Evolutionary conservation across 1,284 basidiomycete genomes (phyloP), one percentile per base, ranked within the genome.

Genomic region (Mycena sp.): DNA sequence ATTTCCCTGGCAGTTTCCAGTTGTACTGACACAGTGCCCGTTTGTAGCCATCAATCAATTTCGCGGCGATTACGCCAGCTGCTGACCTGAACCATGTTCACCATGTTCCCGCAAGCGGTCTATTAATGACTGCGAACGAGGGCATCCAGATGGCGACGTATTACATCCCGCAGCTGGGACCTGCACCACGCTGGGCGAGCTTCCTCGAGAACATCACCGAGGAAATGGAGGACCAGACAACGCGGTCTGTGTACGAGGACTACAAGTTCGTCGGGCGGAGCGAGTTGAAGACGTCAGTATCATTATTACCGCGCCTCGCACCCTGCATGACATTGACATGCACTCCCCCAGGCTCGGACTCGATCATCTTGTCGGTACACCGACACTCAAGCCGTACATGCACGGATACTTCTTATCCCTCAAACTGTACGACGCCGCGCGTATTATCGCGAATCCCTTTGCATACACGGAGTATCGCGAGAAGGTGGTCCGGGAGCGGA

Each of bases 141-240:
- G 93, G 94, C 19, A 94, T 96, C 53, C 91, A 93, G 67, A 93
- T 98, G 89, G 91, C 88, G 25, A 89, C 91, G 5, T 97, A 93
- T 77, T 99, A 96, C 75, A 91, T 99, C 44, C 98, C 97, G 17
- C 93, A 97, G 70, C 87, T 99, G 6, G 98, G 98, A 0, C 96
- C 96, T 3, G 98, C 98, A 14, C 97, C 98, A 0, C 87, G 89
- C 70, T 99, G 98, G 98, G 96, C 95, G 52, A 91, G 90, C 73
- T 99, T 99, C 89, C 87, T 99, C 62, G 98, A 99, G 80, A 95
- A 94, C 70, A 91, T 99, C 73, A 99, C 98, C 0, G 98, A 99
- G 76, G 96, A 98, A 76, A 91, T 98, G 88, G 96, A 96, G 72
- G 93, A 95, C 72, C 91, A 93, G 73, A 87, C 88, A 0, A 82